Evolutionary conservation across 2,329 filamentous ascomycete species (phyloP).

Genomic region (Mycosphaerella arachidis): DNA sequence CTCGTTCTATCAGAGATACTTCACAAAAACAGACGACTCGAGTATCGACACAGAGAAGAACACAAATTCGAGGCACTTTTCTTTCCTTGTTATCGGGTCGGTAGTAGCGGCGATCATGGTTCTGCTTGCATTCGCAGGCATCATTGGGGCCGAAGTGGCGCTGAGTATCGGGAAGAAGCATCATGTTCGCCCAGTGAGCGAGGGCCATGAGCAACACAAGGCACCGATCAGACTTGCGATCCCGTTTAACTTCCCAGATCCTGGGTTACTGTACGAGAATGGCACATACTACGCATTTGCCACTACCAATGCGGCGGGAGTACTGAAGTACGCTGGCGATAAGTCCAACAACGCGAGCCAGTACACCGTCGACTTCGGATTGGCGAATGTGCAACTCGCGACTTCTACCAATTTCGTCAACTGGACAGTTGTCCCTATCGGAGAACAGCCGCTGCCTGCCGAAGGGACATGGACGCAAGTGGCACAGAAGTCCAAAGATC

Average conservation of each 20-base stretch:
- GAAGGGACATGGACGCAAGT: slow-evolving; percentile 10
- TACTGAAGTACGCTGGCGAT: slow-evolving; percentile 16
- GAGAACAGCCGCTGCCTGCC: slow-evolving; percentile 16
- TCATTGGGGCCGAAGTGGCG: slow-evolving; percentile 24
- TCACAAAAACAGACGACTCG: slow-evolving; percentile 16
- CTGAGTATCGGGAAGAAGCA: slow-evolving; percentile 7
- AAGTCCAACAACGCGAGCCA: slow-evolving; percentile 10
- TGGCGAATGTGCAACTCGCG: slow-evolving; percentile 37
- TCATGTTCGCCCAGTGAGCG: not conserved
- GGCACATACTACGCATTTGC: slow-evolving; percentile 38
- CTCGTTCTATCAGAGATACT: slow-evolving; percentile 25
- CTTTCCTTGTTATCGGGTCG: slow-evolving; percentile 26
- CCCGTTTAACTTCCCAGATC: slow-evolving; percentile 37
- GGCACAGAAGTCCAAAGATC: slow-evolving; percentile 9
- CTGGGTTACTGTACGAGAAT: slow-evolving; percentile 30
- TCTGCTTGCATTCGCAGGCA: slow-evolving; percentile 20
- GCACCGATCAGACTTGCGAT: slow-evolving; percentile 25
- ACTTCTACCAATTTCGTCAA: slow-evolving; percentile 34
- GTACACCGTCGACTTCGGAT: slow-evolving; percentile 18
- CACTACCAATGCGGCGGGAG: slow-evolving; percentile 35
- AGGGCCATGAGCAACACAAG: not conserved
- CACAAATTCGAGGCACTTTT: slow-evolving; percentile 19
- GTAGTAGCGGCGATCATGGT: slow-evolving; percentile 13
- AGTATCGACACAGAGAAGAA: slow-evolving; percentile 15
- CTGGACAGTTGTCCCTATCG: slow-evolving; percentile 29